Percentiles rank a stretch among this genome's conserved stretches.
Conservation (phyloP, 371 early-diverging fungal species). For the Thermomucor indicae-seudaticae region DNA sequence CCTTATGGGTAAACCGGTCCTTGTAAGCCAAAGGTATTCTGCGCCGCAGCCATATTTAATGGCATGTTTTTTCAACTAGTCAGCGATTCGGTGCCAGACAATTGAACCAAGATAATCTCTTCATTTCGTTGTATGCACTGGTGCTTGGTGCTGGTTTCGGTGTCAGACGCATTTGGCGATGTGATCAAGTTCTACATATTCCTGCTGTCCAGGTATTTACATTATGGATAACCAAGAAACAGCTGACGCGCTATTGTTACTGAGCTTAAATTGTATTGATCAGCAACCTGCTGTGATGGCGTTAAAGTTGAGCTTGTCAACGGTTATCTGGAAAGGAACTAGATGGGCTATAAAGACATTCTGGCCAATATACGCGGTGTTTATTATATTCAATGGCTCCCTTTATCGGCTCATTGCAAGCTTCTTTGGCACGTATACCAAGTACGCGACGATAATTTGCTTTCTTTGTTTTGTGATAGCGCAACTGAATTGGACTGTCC, state of each 20-base stretch:
- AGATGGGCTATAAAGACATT: constrained; percentile 17
- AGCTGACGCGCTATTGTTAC: not conserved
- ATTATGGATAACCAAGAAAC: not conserved
- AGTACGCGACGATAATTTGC: constrained; percentile 11
- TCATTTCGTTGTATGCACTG: constrained; percentile 31
- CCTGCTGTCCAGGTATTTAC: constrained; percentile 36
- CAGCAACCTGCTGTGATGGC: constrained; percentile 27
- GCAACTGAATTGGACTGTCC: not conserved
- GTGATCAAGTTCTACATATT: constrained; percentile 24
- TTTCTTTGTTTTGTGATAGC: constrained; percentile 12
- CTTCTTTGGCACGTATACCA: constrained; percentile 20
- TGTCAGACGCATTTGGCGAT: constrained; percentile 19
- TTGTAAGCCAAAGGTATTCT: not conserved
- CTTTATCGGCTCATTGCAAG: constrained; percentile 27
- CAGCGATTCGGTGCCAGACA: constrained; percentile 14
- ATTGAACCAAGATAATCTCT: constrained; percentile 37
- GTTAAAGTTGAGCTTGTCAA: constrained; percentile 23
- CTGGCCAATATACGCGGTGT: constrained; percentile 14
- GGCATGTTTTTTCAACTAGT: not conserved
- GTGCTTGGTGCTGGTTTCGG: constrained; percentile 31
- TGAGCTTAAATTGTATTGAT: not conserved
- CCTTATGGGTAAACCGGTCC: constrained; percentile 8
- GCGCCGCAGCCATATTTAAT: not conserved
- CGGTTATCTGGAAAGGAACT: constrained; percentile 10
- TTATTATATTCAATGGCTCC: constrained; percentile 19